These are phyloP conservation scores for Eucalyptus polybractea DNA, from an alignment of 345 rosid genomes.

Conservation along the genomic window DNA sequence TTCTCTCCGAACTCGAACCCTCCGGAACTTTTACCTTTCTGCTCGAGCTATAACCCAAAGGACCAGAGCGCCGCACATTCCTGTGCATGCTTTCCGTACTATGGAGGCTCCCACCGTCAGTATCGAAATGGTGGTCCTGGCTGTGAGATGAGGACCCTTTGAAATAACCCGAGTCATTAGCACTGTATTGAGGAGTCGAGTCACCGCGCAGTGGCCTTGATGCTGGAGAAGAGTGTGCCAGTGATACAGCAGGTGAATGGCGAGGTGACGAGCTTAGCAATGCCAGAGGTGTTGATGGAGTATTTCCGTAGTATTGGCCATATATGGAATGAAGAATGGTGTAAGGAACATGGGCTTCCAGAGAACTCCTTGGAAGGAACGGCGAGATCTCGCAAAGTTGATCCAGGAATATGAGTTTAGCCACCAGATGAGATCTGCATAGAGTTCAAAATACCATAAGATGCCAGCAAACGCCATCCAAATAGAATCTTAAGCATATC, in stretches of 20 bases:
- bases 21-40: slow-evolving; percentile 43
- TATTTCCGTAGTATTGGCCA: slow-evolving; percentile 71
- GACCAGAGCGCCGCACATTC: slow-evolving; percentile 84
- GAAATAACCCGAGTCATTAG: slow-evolving; percentile 51
- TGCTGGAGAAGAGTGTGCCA: slow-evolving; percentile 61
- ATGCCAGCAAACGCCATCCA: not conserved
- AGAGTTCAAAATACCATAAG: not conserved
- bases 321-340: slow-evolving; percentile 82
- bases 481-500: not conserved
- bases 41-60: slow-evolving; percentile 79
- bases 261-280: slow-evolving; percentile 45
- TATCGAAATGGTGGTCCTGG: slow-evolving; percentile 48
- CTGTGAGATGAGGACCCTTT: slow-evolving; percentile 70
- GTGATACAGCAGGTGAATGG: slow-evolving; percentile 65
- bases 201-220: slow-evolving; percentile 51
- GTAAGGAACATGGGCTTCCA: slow-evolving; percentile 77
- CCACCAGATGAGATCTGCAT: slow-evolving; percentile 82
- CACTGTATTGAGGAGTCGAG: slow-evolving; percentile 59
- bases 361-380: slow-evolving; percentile 82
- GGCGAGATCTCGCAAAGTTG: slow-evolving; percentile 92
- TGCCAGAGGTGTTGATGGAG: slow-evolving; percentile 51
- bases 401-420: slow-evolving; percentile 90
- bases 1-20: slow-evolving; percentile 71
- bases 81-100: slow-evolving; percentile 31
- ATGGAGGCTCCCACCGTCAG: slow-evolving; percentile 30